Evolutionary conservation across 1,284 basidiomycete species (phyloP).

Genomic region (Cutaneotrichosporon mucoides): DNA sequence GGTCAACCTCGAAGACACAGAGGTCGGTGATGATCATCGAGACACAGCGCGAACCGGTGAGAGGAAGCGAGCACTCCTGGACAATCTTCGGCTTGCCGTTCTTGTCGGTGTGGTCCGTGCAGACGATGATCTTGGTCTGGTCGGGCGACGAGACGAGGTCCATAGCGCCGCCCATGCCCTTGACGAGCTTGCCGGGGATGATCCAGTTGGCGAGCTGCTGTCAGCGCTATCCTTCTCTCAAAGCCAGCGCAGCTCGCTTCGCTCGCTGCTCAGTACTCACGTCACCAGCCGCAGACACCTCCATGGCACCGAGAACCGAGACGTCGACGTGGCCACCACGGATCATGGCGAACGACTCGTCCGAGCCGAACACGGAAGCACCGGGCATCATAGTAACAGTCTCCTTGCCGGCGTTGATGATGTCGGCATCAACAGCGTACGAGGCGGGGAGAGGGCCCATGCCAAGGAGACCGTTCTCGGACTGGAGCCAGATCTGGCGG

Average conservation of each 20-base stretch:
- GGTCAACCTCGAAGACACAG: slow-evolving; percentile 74
- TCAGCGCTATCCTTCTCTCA: not conserved
- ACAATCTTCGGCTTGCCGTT: slow-evolving; percentile 85
- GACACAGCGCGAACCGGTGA: slow-evolving; percentile 81
- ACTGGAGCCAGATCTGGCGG: slow-evolving; percentile 83
- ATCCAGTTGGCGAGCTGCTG: slow-evolving; percentile 79
- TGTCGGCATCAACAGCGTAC: slow-evolving; percentile 81
- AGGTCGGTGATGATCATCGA: slow-evolving; percentile 90
- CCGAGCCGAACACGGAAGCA: slow-evolving; percentile 72
- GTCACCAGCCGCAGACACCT: slow-evolving; percentile 84
- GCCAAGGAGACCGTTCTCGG: slow-evolving; percentile 87
- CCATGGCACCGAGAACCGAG: slow-evolving; percentile 82
- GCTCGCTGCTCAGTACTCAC: not conserved
- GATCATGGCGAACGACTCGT: slow-evolving; percentile 78
- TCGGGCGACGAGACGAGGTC: slow-evolving; percentile 91
- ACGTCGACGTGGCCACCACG: slow-evolving; percentile 93
- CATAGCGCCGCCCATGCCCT: slow-evolving; percentile 94
- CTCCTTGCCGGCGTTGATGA: slow-evolving; percentile 95
- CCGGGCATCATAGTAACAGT: slow-evolving; percentile 88
- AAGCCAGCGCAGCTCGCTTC: too few relatives aligned
- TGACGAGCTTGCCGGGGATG: slow-evolving; percentile 89
- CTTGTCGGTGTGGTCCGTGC: slow-evolving; percentile 19
- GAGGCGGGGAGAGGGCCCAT: slow-evolving; percentile 91
- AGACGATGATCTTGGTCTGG: slow-evolving; percentile 58
- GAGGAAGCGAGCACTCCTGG: slow-evolving; percentile 72